Conservation (phyloP, 768 basidiomycete species). For the Heimioporus sp. region DNA sequence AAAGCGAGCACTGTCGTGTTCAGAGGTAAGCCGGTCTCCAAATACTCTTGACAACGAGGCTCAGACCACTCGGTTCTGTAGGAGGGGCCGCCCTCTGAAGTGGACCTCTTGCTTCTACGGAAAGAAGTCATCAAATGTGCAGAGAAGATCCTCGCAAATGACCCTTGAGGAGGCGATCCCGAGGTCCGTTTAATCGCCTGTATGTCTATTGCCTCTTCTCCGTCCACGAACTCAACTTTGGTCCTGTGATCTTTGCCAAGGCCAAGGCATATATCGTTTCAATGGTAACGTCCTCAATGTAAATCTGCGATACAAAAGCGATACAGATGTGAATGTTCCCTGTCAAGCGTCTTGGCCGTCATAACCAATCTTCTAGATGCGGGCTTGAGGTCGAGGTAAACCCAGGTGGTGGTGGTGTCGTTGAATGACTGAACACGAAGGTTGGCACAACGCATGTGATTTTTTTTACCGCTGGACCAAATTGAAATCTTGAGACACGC, state of each 20-base stretch:
- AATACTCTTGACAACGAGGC: neutral
- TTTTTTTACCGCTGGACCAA: no score
- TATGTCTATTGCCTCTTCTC: conserved; percentile 32
- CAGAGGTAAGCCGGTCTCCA: no score
- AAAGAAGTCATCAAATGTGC: conserved; percentile 78
- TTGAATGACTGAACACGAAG: no score
- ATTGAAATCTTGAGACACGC: no score
- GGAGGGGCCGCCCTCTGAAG: conserved; percentile 64
- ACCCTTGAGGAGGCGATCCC: conserved; percentile 55
- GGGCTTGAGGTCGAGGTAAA: conserved; percentile 72
- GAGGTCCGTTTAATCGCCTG: conserved; percentile 84
- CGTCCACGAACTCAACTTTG: no score
- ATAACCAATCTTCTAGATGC: conserved; percentile 45
- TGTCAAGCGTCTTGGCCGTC: neutral
- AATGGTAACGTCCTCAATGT: conserved; percentile 71
- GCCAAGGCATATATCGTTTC: conserved; percentile 91
- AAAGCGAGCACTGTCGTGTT: conserved; percentile 82
- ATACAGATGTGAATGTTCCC: conserved; percentile 60
- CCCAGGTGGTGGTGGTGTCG: conserved; percentile 68
- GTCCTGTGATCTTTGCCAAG: conserved; percentile 31
- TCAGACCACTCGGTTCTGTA: conserved; percentile 18
- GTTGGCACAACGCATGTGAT: no score
- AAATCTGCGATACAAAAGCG: conserved; percentile 85
- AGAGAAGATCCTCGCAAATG: conserved; percentile 65
- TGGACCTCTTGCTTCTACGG: conserved; percentile 81